These are phyloP conservation scores for Aspergillus hancockii DNA, from an alignment of 495 filamentous ascomycete species.

Conservation along the genomic window DNA sequence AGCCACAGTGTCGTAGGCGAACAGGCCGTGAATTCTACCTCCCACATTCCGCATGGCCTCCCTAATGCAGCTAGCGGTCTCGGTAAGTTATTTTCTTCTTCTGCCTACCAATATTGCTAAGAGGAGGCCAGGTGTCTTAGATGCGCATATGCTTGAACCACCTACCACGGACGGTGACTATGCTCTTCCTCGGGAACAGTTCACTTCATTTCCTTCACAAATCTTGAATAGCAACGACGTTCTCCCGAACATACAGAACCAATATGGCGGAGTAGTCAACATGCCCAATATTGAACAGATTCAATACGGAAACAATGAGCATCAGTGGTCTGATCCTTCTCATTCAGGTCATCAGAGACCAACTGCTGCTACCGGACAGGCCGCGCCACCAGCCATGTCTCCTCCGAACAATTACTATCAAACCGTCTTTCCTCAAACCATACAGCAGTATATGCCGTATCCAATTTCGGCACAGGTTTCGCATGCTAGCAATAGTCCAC, in stretches of 20 bases:
- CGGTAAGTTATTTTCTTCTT: background rate
- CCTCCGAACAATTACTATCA: background rate
- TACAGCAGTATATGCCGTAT: background rate
- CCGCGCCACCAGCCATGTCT: background rate
- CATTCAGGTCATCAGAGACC: background rate
- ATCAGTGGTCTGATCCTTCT: background rate
- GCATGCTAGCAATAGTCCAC: conserved; percentile 4
- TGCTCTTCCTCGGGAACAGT: background rate
- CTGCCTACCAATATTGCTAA: background rate
- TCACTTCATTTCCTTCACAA: background rate
- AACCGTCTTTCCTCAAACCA: background rate
- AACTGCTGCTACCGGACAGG: background rate
- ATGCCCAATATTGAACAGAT: background rate
- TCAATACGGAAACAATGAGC: background rate
- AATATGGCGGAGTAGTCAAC: background rate
- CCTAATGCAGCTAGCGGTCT: background rate
- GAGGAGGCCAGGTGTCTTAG: background rate
- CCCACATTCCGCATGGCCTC: background rate
- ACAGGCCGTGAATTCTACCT: background rate
- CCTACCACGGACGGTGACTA: background rate
- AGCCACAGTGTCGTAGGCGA: background rate
- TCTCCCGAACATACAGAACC: background rate
- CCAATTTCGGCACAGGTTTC: background rate
- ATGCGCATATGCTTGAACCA: background rate
- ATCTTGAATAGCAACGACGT: background rate